A percentile compares a stretch with the other conserved stretches of the same genome.
These are phyloP conservation scores for Colletotrichum navitas DNA, from an alignment of 2,329 filamentous ascomycete species.

Conservation along the genomic window DNA sequence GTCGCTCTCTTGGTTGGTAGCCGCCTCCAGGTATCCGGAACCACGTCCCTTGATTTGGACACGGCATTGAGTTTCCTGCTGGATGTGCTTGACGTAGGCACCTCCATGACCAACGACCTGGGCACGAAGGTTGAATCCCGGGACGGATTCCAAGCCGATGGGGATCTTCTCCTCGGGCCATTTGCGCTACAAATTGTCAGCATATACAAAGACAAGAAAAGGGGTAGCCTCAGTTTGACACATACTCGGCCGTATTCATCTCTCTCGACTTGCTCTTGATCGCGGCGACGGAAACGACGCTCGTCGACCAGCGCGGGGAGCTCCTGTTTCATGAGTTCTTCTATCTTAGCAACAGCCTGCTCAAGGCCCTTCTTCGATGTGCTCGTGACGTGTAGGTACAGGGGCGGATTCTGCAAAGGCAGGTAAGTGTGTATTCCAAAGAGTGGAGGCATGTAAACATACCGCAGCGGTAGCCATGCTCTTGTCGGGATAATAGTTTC, in stretches of 20 bases:
- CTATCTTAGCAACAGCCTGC: conserved; percentile 85
- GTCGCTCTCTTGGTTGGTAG: conserved; percentile 90
- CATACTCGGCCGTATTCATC: conserved; percentile 91
- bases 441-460: conserved; percentile 56
- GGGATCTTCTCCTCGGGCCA: conserved; percentile 98
- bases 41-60: conserved; percentile 98
- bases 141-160: conserved; percentile 89
- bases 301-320: conserved; percentile 96
- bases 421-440: conserved; percentile 18
- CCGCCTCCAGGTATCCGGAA: conserved; percentile 91
- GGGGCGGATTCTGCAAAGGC: conserved; percentile 81
- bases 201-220: not conserved
- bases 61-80: conserved; percentile 92
- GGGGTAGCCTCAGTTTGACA: conserved; percentile 34
- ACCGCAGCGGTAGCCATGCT: conserved; percentile 95
- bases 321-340: conserved; percentile 96
- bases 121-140: conserved; percentile 94
- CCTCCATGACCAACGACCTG: conserved; percentile 96
- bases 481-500: conserved; percentile 97
- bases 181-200: conserved; percentile 78
- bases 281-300: conserved; percentile 86
- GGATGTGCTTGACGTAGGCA: conserved; percentile 97
- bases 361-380: conserved; percentile 93
- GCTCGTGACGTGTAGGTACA: conserved; percentile 96
- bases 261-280: conserved; percentile 84